Base-by-base conservation (phyloP, 2,329 filamentous ascomycete genomes). In the Helotiales sp. region DNA sequence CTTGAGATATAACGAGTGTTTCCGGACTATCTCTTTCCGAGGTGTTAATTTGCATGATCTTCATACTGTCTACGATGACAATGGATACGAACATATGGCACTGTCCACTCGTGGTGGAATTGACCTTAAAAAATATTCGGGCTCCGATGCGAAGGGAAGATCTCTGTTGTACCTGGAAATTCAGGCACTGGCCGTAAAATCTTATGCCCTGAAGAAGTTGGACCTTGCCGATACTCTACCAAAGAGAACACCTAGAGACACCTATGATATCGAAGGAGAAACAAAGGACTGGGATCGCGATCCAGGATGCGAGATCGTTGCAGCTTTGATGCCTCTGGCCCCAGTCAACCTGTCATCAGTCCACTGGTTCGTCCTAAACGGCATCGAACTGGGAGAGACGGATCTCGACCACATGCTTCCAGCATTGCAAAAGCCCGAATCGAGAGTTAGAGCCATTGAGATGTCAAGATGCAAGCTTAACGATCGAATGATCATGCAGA, bases 1-100 rank as follows among this genome's bases (percentile, higher is more conserved):
- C 9, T 71, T 90, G 53, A 81, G 88, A 38, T 90, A 89, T 71
- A 90, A 90, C 66, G 86, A 90, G 66, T 81, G 78, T 1, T 90
- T 90, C 69, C 76, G 76, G 27, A 83, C 84, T 1, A 84, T 90
- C 22, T 90, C 87, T 0, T 90, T 90, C 67, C 80, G 80, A 27
- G 81, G 81, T 36, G 79, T 89, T 47, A 80, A 79, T 61, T 73
- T 90, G n/a, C 85, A 89, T 67, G 73, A 76, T 29, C 71, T 90
- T n/a, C 86, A 88, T 63, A 80, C 81, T 13, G 68, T 86, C 24
- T 76, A 79, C 55, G 87, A 90, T 68, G 67, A 74, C 1, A 79
- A 83, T 70, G 87, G 85, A 0, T 73, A 75, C 8, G 87, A 90
- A 66, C 79, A 83, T 65, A 82, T 89, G 52, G 85, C 84, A 52